Evolutionary conservation across 805 yeast species (phyloP).

Genomic region (Yamadazyma kitorensis): DNA sequence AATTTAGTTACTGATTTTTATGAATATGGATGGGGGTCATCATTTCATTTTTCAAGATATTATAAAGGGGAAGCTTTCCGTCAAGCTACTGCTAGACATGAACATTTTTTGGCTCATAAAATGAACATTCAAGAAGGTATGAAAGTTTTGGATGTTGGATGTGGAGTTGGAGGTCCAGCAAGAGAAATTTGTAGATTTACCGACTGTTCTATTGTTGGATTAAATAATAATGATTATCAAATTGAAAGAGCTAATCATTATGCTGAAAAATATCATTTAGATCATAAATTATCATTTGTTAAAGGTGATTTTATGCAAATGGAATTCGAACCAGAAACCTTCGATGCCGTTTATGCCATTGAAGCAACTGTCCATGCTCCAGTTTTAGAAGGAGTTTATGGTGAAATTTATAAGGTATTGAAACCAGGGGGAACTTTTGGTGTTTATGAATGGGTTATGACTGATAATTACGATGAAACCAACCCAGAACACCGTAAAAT

Average conservation of each 20-base stretch:
- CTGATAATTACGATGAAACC: slow-evolving; percentile 83
- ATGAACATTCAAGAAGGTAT: slow-evolving; percentile 75
- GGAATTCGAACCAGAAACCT: slow-evolving; percentile 88
- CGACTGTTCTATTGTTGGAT: slow-evolving; percentile 79
- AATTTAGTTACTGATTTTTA: slow-evolving; percentile 96
- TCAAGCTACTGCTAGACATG: slow-evolving; percentile 96
- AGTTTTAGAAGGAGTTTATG: slow-evolving; percentile 89
- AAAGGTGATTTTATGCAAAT: slow-evolving; percentile 99
- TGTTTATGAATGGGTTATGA: slow-evolving; percentile 99
- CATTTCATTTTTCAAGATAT: slow-evolving; percentile 95
- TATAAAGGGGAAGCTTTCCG: slow-evolving; percentile 89
- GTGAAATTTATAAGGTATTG: slow-evolving; percentile 89
- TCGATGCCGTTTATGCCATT: slow-evolving; percentile 96
- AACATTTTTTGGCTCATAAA: slow-evolving; percentile 87
- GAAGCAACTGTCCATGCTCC: slow-evolving; percentile 99
- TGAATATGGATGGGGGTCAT: slow-evolving; percentile 99
- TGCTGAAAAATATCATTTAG: slow-evolving; percentile 63
- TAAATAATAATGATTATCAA: slow-evolving; percentile 97
- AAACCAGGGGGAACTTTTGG: slow-evolving; percentile 98
- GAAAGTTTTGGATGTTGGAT: slow-evolving; percentile 95
- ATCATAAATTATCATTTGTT: slow-evolving; percentile 75
- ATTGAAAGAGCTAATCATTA: slow-evolving; percentile 85
- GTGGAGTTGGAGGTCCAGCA: slow-evolving; percentile 99
- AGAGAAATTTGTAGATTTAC: slow-evolving; percentile 94
- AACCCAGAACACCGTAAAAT: slow-evolving; percentile 89